Evolutionary conservation across 2,329 filamentous ascomycete genomes (phyloP).

Genomic region (Colletotrichum sp.): DNA sequence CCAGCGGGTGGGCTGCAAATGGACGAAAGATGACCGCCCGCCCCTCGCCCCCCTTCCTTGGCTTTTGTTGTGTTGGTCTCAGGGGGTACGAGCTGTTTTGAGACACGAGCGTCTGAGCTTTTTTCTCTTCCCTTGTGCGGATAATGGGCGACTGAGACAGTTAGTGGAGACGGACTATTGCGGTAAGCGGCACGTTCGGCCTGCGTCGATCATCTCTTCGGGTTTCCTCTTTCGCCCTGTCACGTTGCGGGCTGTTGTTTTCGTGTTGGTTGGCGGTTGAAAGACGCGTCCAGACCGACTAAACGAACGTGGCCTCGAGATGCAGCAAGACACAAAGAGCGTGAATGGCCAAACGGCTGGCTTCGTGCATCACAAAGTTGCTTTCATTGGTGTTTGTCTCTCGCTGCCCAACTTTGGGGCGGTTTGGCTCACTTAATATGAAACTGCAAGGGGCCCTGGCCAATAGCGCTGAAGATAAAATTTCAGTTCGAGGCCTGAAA

Average conservation of each 20-base stretch:
- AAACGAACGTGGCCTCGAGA: neutral
- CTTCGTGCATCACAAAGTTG: neutral
- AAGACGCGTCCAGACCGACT: neutral
- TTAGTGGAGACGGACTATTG: neutral
- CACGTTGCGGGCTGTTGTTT: neutral
- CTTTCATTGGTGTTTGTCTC: neutral
- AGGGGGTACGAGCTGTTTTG: neutral
- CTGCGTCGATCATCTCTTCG: neutral
- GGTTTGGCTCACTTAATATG: neutral
- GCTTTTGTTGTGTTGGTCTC: neutral
- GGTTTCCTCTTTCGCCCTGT: neutral
- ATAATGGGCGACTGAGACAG: neutral
- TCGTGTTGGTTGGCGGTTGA: neutral
- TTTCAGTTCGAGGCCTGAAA: slow-evolving; percentile 3
- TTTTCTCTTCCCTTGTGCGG: neutral
- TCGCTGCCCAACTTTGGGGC: neutral
- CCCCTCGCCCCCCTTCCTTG: neutral
- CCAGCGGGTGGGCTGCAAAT: neutral
- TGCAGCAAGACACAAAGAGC: neutral
- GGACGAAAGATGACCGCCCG: neutral
- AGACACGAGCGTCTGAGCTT: slow-evolving; percentile 2
- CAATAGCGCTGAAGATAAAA: neutral
- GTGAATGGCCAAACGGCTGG: neutral
- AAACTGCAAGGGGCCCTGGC: neutral
- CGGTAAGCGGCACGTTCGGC: neutral